Evolutionary conservation across 768 basidiomycete genomes (phyloP), one percentile per base, ranked within the genome.

Genomic region (Lactarius quietus): DNA sequence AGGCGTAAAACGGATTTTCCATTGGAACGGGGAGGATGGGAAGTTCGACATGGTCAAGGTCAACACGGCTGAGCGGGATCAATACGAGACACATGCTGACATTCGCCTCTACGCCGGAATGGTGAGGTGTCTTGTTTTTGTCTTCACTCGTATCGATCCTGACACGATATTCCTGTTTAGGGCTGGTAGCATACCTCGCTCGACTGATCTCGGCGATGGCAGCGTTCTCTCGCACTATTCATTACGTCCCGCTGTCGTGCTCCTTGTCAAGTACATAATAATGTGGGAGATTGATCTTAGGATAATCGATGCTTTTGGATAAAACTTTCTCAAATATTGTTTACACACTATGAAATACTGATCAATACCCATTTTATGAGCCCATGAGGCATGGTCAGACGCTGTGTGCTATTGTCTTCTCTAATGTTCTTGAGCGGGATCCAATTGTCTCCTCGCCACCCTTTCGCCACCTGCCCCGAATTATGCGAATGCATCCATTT

Each of bases 1-100:
- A 26, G 83, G 83, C 0, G 78, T 86, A 64, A 83, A 80, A 73
- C 78, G 84, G 45, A 79, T 85, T 48, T 85, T 83, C 68, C 80
- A 84, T 66, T 84, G 82, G 80, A 78, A 83, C 61, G 74, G 71
- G 8, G 73, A 70, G 20, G 73, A 70, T 43, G 73, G 73, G 10
- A 71, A 70, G 61, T 79, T 80, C 53, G 77, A 77, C 3, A 76
- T 82, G 52, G 73, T 83, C 52, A 84, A 84, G 72, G 81, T 83
- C 59, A 79, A 80, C 61, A 76, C 76, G 43, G 73, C 74, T 23
- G 70, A 72, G 58, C 66, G 64, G n/a, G 78, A 76, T 35, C 73
- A 73, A 59, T 83, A 84, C 63, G 78, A 80, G 71, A 84, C 82
- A 6, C 76, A 78, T 56, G 79, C 81, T 17, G 82, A 83, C 67